phyloP scores from a whole-genome alignment of 495 filamentous ascomycete species.

The Penicillium longicatenatum region DNA sequence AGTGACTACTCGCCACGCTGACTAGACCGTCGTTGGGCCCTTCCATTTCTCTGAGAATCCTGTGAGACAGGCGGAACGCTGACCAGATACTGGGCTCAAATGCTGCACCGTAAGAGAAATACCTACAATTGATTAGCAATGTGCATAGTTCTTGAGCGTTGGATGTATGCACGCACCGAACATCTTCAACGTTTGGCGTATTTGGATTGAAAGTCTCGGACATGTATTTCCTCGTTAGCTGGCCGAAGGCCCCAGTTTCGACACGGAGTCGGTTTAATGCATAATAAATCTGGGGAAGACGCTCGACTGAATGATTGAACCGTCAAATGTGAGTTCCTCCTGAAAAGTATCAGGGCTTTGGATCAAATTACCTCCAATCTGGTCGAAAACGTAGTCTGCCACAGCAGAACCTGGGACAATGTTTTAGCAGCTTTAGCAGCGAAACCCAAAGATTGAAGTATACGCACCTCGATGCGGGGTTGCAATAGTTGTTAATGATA shows the following conservation, averaged over 20 bases:
- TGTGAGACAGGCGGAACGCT: slow-evolving; percentile 72
- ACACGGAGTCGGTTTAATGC: slow-evolving; percentile 66
- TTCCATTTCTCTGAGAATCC: slow-evolving; percentile 67
- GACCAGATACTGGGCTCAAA: slow-evolving; percentile 67
- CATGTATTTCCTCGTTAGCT: slow-evolving; percentile 86
- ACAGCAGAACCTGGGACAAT: slow-evolving; percentile 64
- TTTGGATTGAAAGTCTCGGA: slow-evolving; percentile 75
- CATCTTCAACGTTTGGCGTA: slow-evolving; percentile 70
- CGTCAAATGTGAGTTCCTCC: background rate
- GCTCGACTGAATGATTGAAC: slow-evolving; percentile 33
- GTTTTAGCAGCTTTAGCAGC: background rate
- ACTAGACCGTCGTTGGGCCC: slow-evolving; percentile 93
- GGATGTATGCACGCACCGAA: slow-evolving; percentile 48
- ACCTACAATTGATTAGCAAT: slow-evolving; percentile 42
- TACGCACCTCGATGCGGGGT: slow-evolving; percentile 75
- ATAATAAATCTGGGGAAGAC: slow-evolving; percentile 70
- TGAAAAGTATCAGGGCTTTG: background rate
- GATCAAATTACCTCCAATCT: slow-evolving; percentile 54
- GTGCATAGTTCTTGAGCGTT: background rate
- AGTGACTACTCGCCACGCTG: slow-evolving; percentile 79
- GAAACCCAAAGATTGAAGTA: background rate
- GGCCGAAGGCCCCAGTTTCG: slow-evolving; percentile 79
- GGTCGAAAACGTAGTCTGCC: slow-evolving; percentile 79
- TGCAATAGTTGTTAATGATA: slow-evolving; percentile 84
- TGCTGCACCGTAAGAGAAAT: slow-evolving; percentile 89